Evolutionary conservation across 2,329 filamentous ascomycete species (phyloP).

Genomic region (Berkeleyomyces rouxiae): DNA sequence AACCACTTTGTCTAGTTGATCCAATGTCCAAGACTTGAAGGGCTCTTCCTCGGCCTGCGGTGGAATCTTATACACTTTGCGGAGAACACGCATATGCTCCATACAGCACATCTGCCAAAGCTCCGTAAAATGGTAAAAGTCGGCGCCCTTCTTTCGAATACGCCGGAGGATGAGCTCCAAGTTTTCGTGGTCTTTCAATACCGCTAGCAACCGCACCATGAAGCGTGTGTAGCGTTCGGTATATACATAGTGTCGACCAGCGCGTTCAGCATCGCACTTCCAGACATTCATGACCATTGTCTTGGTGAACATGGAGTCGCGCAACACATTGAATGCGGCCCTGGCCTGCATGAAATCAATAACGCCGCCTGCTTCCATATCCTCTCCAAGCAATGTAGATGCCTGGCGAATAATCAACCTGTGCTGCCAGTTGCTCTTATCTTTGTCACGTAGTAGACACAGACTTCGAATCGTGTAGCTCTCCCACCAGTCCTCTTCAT

Average conservation of each 20-base stretch:
- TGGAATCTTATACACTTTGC: slow-evolving; percentile 30
- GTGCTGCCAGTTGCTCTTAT: slow-evolving; percentile 93
- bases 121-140: slow-evolving; percentile 49
- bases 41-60: slow-evolving; percentile 32
- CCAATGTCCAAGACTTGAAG: slow-evolving; percentile 35
- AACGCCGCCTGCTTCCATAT: slow-evolving; percentile 22
- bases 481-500: slow-evolving; percentile 42
- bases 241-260: slow-evolving; percentile 82
- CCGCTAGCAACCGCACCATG: slow-evolving; percentile 57
- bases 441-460: slow-evolving; percentile 44
- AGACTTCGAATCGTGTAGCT: slow-evolving; percentile 36
- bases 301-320: slow-evolving; percentile 66
- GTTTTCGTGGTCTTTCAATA: slow-evolving; percentile 57
- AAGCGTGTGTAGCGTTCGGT: slow-evolving; percentile 75
- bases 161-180: slow-evolving; percentile 65
- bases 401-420: slow-evolving; percentile 67
- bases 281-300: slow-evolving; percentile 90
- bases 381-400: slow-evolving; percentile 35
- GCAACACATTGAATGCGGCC: slow-evolving; percentile 63
- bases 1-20: slow-evolving; percentile 41
- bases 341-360: slow-evolving; percentile 45
- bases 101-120: slow-evolving; percentile 41
- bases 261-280: slow-evolving; percentile 74
- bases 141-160: slow-evolving; percentile 64
- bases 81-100: slow-evolving; percentile 36